phyloP scores from a whole-genome alignment of 2,329 filamentous ascomycete genomes.

The Pseudogymnoascus sp. region DNA sequence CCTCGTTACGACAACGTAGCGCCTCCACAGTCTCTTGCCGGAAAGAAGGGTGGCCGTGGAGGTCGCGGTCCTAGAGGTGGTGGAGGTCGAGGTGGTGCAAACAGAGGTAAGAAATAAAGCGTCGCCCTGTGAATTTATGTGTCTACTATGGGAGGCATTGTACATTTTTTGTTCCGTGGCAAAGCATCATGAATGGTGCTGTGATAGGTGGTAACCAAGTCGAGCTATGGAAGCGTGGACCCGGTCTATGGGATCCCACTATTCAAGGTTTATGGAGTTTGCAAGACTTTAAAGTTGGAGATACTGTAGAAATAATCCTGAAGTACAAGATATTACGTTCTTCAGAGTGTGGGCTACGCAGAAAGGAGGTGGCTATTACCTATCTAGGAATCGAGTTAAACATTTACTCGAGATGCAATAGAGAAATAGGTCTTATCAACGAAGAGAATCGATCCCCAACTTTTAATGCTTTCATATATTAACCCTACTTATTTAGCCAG shows the following conservation, averaged over 20 bases:
- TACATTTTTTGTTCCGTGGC: neutral
- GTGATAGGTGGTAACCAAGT: neutral
- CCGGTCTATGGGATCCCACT: neutral
- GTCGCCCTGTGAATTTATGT: neutral
- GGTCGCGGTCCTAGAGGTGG: neutral
- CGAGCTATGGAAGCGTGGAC: neutral
- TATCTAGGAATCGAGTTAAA: neutral
- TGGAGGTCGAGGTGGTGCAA: neutral
- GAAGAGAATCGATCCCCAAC: neutral
- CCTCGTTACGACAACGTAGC: neutral
- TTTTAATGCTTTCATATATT: neutral
- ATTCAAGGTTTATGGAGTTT: neutral
- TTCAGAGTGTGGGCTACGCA: neutral
- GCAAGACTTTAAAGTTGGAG: neutral
- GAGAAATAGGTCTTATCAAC: neutral
- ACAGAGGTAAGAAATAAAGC: constrained; percentile 1
- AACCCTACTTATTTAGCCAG: neutral
- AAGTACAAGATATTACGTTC: neutral
- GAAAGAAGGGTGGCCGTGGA: constrained; percentile 6
- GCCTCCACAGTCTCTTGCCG: neutral
- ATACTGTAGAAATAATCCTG: neutral
- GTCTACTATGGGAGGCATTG: constrained; percentile 1
- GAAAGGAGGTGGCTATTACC: neutral
- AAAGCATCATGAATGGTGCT: neutral
- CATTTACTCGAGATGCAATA: neutral